Evolutionary conservation across 2,329 filamentous ascomycete genomes (phyloP), one percentile per base, ranked within the genome.

Genomic region (Lasiodiplodia sp.): DNA sequence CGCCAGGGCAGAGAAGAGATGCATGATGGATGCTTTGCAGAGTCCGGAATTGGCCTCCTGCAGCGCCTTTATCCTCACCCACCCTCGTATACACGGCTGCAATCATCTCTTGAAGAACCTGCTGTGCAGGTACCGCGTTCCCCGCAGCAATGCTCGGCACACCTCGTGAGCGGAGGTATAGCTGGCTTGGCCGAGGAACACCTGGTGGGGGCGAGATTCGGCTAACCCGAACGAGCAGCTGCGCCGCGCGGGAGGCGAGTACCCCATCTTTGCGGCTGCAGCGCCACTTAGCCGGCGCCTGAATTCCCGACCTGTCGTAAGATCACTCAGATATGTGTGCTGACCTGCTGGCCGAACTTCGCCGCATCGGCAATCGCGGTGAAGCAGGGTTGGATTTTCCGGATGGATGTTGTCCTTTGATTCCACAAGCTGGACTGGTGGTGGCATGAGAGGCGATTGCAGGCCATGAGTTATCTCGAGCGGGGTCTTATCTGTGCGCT

Each of bases 191-290:
- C 53, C 28, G 31, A 37, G 34, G 53, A 28, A 37, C 10, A 34
- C 37, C 31, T 37, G 14, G 10, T 12, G n/a, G 6, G 31, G 53
- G 5, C 2, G 31, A 34, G 16, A 55, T 10, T 21, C n/a, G 31
- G 28, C 53, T 56, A 56, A 56, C 53, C 28, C 18, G 4, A 56
- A 37, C 14, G 16, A 37, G 53, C 53, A 56, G 18, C 11, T 37
- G 14, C 16, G 31, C 31, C 53, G 53, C 31, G 18, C 31, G 7
- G 12, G 7, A n/a, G 7, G 16, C n/a, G 23, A 10, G 16, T n/a
- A 56, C 53, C 53, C 53, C 53, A 56, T 56, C 31, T 37, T 56
- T 56, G 31, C 14, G 31, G 51, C 18, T 18, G 53, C 53, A 38
- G 4, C 21, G 34, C 16, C 31, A 56, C 53, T 34, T 37, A 37